Conservation (phyloP, 2,329 filamentous ascomycete species). For the Xylaria arbuscula region DNA sequence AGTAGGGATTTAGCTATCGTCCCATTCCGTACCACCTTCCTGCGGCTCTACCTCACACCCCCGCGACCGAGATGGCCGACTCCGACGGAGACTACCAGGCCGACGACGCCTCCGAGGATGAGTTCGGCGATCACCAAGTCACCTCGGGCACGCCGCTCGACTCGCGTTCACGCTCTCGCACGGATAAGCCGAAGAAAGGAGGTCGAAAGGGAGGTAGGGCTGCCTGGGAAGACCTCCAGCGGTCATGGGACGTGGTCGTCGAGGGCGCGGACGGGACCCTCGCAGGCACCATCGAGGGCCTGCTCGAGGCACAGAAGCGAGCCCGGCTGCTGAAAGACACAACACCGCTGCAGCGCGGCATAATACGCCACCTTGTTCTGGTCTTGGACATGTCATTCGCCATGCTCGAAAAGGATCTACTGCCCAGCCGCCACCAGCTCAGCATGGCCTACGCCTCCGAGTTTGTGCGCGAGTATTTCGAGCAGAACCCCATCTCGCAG, state of each 20-base stretch:
- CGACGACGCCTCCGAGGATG: constrained; percentile 73
- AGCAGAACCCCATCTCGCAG: constrained; percentile 98
- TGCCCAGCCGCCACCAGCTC: constrained; percentile 86
- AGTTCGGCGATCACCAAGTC: constrained; percentile 64
- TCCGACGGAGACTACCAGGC: constrained; percentile 77
- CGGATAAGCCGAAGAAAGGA: constrained; percentile 48
- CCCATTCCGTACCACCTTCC: not conserved
- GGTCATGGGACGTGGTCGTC: constrained; percentile 78
- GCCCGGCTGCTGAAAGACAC: constrained; percentile 87
- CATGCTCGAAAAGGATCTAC: constrained; percentile 94
- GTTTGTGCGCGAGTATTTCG: constrained; percentile 95
- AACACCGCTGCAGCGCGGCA: constrained; percentile 93
- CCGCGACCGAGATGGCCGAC: constrained; percentile 68
- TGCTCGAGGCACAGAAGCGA: constrained; percentile 85
- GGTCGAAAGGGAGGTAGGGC: constrained; percentile 57
- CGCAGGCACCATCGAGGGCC: constrained; percentile 74
- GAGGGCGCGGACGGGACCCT: constrained; percentile 85
- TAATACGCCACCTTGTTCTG: constrained; percentile 94
- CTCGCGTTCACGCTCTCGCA: constrained; percentile 43
- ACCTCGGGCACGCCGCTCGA: constrained; percentile 50
- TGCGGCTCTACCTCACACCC: not conserved
- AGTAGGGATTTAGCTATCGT: not conserved
- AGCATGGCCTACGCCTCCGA: constrained; percentile 84
- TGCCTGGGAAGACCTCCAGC: constrained; percentile 74
- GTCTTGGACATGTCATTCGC: constrained; percentile 92